These are phyloP conservation scores for Tulasnella sp. DNA, from an alignment of 768 basidiomycete species.

Conservation along the genomic window DNA sequence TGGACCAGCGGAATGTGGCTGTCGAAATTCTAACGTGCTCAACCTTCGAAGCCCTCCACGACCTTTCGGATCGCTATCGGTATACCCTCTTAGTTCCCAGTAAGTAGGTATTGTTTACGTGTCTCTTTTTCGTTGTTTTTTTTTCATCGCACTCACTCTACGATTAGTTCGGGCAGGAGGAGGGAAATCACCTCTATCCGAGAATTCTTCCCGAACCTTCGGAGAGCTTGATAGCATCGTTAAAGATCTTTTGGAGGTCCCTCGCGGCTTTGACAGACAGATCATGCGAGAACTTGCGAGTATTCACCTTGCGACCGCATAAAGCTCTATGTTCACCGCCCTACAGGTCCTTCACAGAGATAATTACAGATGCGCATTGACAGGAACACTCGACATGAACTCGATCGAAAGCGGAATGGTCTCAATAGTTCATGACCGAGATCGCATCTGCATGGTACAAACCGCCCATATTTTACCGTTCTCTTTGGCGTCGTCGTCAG, in stretches of 20 bases:
- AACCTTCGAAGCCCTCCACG: not conserved
- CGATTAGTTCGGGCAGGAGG: not conserved
- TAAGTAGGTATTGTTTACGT: no score
- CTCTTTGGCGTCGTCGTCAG: not conserved
- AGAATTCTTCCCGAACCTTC: not conserved
- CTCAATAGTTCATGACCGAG: not conserved
- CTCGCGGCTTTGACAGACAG: not conserved
- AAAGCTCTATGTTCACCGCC: not conserved
- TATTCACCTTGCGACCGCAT: not conserved
- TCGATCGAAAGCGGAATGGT: not conserved
- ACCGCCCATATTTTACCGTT: not conserved
- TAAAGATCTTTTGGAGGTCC: not conserved
- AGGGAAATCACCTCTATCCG: not conserved
- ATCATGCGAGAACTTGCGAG: not conserved
- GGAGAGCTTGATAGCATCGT: not conserved
- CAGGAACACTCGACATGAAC: not conserved
- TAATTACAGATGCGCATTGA: not conserved
- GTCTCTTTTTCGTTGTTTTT: not conserved
- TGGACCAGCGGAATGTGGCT: not conserved
- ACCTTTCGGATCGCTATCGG: not conserved
- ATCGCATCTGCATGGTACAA: not conserved
- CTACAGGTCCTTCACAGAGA: not conserved
- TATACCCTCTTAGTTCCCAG: not conserved
- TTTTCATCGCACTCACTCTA: not conserved
- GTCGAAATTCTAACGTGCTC: not conserved